Evolutionary conservation across 2,329 filamentous ascomycete genomes (phyloP).

Genomic region (Botrytis cinerea): DNA sequence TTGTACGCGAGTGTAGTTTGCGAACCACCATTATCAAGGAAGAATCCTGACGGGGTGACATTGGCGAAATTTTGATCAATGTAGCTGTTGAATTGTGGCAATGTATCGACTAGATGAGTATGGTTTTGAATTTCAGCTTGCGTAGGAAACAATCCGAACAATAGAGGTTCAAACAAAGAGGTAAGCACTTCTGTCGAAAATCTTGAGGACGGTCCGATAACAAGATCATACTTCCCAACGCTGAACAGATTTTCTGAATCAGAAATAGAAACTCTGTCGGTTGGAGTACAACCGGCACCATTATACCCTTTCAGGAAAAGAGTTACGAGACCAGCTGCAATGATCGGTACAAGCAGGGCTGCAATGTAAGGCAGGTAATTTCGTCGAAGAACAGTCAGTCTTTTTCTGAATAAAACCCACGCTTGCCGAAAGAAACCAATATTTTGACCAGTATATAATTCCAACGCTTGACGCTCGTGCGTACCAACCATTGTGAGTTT

Average conservation of each 20-base stretch:
- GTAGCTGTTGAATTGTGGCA: slow-evolving; percentile 68
- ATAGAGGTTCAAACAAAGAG: slow-evolving; percentile 33
- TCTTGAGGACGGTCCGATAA: slow-evolving; percentile 49
- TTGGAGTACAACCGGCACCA: slow-evolving; percentile 54
- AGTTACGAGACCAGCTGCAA: slow-evolving; percentile 76
- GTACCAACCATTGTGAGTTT: slow-evolving; percentile 21
- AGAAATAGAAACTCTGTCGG: slow-evolving; percentile 49
- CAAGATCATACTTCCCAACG: slow-evolving; percentile 33
- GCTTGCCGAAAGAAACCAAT: slow-evolving; percentile 72
- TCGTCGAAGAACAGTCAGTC: slow-evolving; percentile 72
- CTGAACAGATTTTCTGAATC: slow-evolving; percentile 35
- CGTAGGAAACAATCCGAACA: slow-evolving; percentile 30
- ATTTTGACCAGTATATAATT: slow-evolving; percentile 67
- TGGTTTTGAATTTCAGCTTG: slow-evolving; percentile 27
- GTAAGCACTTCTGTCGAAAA: slow-evolving; percentile 41
- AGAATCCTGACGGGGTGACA: slow-evolving; percentile 78
- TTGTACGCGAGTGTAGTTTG: slow-evolving; percentile 70
- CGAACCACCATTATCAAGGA: slow-evolving; percentile 63
- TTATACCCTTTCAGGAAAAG: slow-evolving; percentile 67
- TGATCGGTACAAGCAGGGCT: slow-evolving; percentile 75
- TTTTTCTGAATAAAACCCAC: slow-evolving; percentile 74
- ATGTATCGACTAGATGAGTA: slow-evolving; percentile 55
- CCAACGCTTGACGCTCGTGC: slow-evolving; percentile 42
- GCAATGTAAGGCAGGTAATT: slow-evolving; percentile 77
- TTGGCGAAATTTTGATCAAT: slow-evolving; percentile 64